Evolutionary conservation across 306 rosid genomes (phyloP).

Genomic region (Quillaja saponaria): DNA sequence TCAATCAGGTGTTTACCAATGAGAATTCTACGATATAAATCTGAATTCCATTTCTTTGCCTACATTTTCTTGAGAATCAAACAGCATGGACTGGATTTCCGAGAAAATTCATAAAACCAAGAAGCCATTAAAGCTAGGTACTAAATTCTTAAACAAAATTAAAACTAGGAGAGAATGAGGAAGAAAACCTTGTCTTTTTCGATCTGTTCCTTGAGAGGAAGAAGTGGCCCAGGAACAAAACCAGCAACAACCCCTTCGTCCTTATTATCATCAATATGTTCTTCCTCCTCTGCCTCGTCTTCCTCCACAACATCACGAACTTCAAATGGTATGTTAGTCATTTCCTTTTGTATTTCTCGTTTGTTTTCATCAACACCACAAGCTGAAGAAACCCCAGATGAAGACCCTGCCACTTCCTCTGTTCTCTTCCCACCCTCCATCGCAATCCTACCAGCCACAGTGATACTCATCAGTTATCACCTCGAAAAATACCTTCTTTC

Average conservation of each 20-base stretch:
- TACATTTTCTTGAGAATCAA: not conserved
- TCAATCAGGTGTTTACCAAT: not conserved
- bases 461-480: too few relatives aligned
- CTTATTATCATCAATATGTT: conserved; percentile 19
- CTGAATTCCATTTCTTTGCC: not conserved
- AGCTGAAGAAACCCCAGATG: conserved; percentile 37
- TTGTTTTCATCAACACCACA: conserved; percentile 37
- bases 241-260: conserved; percentile 33
- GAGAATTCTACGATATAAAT: not conserved
- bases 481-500: too few relatives aligned
- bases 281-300: conserved; percentile 43
- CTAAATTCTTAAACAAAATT: conserved; percentile 22
- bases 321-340: conserved; percentile 40
- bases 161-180: not conserved
- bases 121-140: conserved; percentile 3
- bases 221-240: conserved; percentile 82
- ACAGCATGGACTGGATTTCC: not conserved
- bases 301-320: conserved; percentile 29
- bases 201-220: conserved; percentile 95
- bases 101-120: conserved; percentile 14
- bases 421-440: conserved; percentile 68
- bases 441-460: too few relatives aligned
- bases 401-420: conserved; percentile 70
- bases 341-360: conserved; percentile 33
- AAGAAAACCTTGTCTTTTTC: conserved; percentile 77